Percentiles rank a stretch among this genome's conserved stretches.
Conservation (phyloP, 495 filamentous ascomycete genomes). For the Talaromyces ruber region DNA sequence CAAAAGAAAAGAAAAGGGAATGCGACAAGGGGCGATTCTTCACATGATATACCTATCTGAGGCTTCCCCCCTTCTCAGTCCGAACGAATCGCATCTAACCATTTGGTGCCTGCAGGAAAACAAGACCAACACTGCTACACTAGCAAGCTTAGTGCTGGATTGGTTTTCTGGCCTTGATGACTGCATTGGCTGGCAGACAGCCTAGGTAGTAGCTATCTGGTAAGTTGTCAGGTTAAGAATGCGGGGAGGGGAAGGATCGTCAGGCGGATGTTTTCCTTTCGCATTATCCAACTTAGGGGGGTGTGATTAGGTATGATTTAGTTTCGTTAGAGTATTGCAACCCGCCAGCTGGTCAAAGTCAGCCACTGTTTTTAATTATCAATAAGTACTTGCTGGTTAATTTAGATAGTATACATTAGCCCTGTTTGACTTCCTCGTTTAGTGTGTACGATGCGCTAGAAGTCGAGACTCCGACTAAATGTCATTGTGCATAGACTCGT, state of each 20-base stretch:
- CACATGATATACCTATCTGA: not conserved
- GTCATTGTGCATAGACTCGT: not conserved
- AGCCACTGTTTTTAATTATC: not conserved
- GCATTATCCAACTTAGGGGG: not conserved
- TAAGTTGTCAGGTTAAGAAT: not conserved
- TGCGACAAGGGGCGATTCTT: not conserved
- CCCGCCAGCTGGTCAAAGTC: not conserved
- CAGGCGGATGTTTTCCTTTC: not conserved
- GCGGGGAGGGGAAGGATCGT: not conserved
- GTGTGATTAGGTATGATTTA: not conserved
- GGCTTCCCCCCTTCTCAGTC: not conserved
- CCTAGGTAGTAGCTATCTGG: not conserved
- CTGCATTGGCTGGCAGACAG: not conserved
- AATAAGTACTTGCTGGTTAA: not conserved
- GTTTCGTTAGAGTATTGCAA: not conserved
- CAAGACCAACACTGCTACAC: not conserved
- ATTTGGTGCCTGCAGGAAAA: not conserved
- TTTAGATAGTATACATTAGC: not conserved
- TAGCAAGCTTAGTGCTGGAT: not conserved
- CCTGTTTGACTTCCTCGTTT: not conserved
- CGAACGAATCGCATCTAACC: not conserved
- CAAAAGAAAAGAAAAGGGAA: not conserved
- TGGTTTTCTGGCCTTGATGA: not conserved
- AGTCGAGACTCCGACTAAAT: not conserved
- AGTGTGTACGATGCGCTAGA: not conserved